Conservation (phyloP, 1,284 basidiomycete genomes). For the Tremellales sp. region DNA sequence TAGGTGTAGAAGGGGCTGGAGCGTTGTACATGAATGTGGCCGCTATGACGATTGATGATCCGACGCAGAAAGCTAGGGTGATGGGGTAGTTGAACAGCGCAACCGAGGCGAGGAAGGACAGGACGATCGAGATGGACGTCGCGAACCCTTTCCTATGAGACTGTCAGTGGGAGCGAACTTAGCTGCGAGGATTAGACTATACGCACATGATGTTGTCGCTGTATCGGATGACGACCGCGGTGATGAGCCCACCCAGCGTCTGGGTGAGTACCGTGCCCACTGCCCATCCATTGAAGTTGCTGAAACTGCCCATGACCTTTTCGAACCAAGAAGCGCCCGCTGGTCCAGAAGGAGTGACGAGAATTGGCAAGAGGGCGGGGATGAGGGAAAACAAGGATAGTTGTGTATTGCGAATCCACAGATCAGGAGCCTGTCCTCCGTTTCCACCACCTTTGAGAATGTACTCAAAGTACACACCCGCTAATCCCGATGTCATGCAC, state of each 20-base stretch:
- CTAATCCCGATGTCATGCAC: constrained; percentile 94
- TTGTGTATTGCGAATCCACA: constrained; percentile 97
- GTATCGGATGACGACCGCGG: constrained; percentile 61
- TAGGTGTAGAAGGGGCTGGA: constrained; percentile 18
- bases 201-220: constrained; percentile 51
- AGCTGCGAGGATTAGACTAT: neutral
- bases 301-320: constrained; percentile 37
- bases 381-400: constrained; percentile 89
- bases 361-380: constrained; percentile 79
- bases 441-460: constrained; percentile 64
- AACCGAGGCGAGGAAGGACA: constrained; percentile 86
- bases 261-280: constrained; percentile 86
- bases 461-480: constrained; percentile 98
- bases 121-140: constrained; percentile 83
- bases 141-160: constrained; percentile 73
- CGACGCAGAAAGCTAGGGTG: constrained; percentile 76
- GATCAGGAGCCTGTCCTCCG: constrained; percentile 53
- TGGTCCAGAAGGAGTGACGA: constrained; percentile 54
- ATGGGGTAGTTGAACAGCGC: constrained; percentile 82
- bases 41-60: constrained; percentile 72
- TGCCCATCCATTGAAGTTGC: constrained; percentile 75
- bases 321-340: constrained; percentile 31
- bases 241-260: constrained; percentile 83
- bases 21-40: constrained; percentile 90
- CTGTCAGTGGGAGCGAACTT: neutral